Percentiles rank a stretch among this genome's conserved stretches.
These are phyloP conservation scores for Osmanthus fragrans DNA, from an alignment of 257 asterid species.

Conservation along the genomic window DNA sequence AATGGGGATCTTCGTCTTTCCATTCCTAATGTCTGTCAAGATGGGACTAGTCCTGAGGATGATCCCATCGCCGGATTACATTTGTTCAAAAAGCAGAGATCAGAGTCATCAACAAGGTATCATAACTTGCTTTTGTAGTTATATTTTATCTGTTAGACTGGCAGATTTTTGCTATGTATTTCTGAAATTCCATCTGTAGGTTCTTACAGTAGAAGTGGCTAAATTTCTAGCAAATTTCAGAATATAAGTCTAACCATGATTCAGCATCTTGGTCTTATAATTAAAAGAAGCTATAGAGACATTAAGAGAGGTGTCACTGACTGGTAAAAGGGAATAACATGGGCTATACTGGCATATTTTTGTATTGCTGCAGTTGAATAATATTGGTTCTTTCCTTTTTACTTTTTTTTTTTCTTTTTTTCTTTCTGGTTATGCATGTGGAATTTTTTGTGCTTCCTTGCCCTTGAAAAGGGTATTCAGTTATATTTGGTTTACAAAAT, in stretches of 20 bases:
- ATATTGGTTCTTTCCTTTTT: neutral
- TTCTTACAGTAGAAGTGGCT: neutral
- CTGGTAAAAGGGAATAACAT: constrained; percentile 2
- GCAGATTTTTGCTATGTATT: neutral
- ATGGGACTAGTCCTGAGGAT: constrained; percentile 41
- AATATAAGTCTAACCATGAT: constrained; percentile 2
- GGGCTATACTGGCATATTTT: neutral
- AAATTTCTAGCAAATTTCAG: neutral
- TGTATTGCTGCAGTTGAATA: neutral
- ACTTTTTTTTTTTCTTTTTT: neutral
- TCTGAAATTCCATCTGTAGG: neutral
- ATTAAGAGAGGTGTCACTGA: neutral
- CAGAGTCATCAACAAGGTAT: constrained; percentile 62
- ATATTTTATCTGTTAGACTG: neutral
- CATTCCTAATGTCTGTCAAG: constrained; percentile 43
- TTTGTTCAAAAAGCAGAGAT: constrained; percentile 53
- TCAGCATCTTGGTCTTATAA: neutral
- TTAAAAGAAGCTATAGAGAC: neutral
- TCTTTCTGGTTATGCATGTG: neutral
- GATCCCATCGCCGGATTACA: constrained; percentile 62
- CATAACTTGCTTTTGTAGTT: neutral
- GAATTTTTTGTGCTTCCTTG: neutral
- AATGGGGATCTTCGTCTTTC: constrained; percentile 61
- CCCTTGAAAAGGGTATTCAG: neutral
- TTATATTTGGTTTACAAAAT: neutral